Evolutionary conservation across 2,329 filamentous ascomycete species (phyloP), one percentile per base, ranked within the genome.

Genomic region (Orbilia brochopaga): DNA sequence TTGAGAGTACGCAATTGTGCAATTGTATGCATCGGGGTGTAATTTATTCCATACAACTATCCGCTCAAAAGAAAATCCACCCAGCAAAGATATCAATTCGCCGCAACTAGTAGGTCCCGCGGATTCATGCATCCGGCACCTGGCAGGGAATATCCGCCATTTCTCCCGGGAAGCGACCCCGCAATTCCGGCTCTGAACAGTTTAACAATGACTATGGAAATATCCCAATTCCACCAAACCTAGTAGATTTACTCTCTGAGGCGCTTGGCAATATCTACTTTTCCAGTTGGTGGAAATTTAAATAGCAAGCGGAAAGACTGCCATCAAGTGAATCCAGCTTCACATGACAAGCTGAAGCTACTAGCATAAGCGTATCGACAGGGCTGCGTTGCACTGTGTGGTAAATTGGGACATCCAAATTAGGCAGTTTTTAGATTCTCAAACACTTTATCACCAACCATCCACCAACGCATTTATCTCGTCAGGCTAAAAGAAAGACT

Each of bases 111-210:
- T 21, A 61, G 51, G 24, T 50, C 44, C 46, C 4, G 21, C 13
- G 24, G 19, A 7, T 4, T 35, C n/a, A 48, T 67, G 46, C 48
- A 60, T 59, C 17, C 51, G 42, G 54, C 37, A 60, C 50, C 24
- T 35, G 42, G 24, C 56, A 64, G 54, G 59, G 44, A 53, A 4
- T 23, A 40, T 55, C 53, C 50, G 21, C 50, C 50, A 65, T 57
- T 55, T 65, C 67, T 60, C 35, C 60, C 67, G 67, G 67, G 60
- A 72, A 72, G 67, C 67, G 67, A 72, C 67, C 67, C 67, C 67
- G 67, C 67, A 60, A 51, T 65, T 72, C 67, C 67, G 67, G 54
- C 46, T 50, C 46, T 51, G 24, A 42, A 48, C 37, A 35, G 44
- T 32, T 48, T 50, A 32, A 55, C 32, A 4, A 17, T 42, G n/a